Base-by-base conservation (phyloP, 2,329 filamentous ascomycete species). In the Aspergillus sp. region DNA sequence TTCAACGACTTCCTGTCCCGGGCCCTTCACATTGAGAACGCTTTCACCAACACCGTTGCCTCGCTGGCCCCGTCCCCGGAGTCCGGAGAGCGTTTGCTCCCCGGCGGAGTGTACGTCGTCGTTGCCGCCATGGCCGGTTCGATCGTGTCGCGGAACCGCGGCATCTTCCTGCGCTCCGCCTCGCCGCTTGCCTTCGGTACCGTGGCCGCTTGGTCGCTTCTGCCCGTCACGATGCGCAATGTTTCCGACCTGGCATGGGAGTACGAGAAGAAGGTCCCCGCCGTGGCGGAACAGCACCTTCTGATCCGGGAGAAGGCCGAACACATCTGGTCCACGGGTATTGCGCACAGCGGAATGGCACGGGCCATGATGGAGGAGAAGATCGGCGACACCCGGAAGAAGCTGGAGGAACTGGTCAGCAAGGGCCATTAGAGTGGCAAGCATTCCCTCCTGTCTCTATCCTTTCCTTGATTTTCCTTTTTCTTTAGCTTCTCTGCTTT, bases 71-170 rank as follows among this genome's bases (percentile, higher is more conserved):
- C 95, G 31, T 83, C 92, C 42, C 89, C 88, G 70, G 90, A 94
- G 78, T 91, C 87, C 61, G 91, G 90, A 74, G 95, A 99, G 82
- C 87, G 88, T 73, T 84, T 99, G 58, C 88, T 98, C 78, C 95
- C 95, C 36, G 94, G 94, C 26, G 83, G 87, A 60, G 87, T 98
- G 67, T 98, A 98, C 80, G 92, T 98, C 51, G 85, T 97, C 31
- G 93, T 99, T 52, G 89, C 93, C 47, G 88, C 91, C 69, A 97
- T 99, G 93, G 91, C 95, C 39, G 95, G 94, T 68, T 92, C 87
- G 77, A 98, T 99, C 74, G 82, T 97, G 57, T 87, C 91, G 57
- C 87, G 94, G 64, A 96, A 96, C 82, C 88, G 94, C 69, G 93
- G 90, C 76, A 84, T 98, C 63, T 75, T 96, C 63, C 81, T 99